Evolutionary conservation across 148 eudicot species (phyloP).

Genomic region (Oxyria digyna): DNA sequence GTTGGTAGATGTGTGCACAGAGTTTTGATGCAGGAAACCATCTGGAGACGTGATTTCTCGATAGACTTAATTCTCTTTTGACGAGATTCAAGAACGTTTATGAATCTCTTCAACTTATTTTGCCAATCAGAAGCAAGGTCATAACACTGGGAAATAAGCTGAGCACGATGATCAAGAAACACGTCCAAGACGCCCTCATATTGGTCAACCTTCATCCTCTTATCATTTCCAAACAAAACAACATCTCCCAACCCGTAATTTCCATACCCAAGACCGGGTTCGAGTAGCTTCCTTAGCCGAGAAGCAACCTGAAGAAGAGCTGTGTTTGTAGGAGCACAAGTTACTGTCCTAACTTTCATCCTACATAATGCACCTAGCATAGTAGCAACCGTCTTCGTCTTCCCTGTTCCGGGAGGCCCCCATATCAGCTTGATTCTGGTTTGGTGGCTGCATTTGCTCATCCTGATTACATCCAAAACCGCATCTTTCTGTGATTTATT

Average conservation of each 20-base stretch:
- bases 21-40: constrained; percentile 14
- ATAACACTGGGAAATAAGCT: constrained; percentile 18
- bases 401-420: constrained; percentile 70
- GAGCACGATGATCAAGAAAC: constrained; percentile 36
- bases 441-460: constrained; percentile 25
- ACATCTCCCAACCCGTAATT: constrained; percentile 51
- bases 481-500: constrained; percentile 34
- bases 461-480: constrained; percentile 23
- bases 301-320: constrained; percentile 31
- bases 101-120: constrained; percentile 21
- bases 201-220: constrained; percentile 41
- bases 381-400: constrained; percentile 43
- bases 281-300: constrained; percentile 17
- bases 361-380: constrained; percentile 19
- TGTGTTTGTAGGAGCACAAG: constrained; percentile 55
- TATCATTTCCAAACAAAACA: constrained; percentile 51
- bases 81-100: constrained; percentile 30
- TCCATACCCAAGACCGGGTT: background rate
- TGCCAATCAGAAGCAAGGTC: too few species aligned
- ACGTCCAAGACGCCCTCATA: constrained; percentile 28
- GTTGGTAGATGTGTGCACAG: constrained; percentile 42
- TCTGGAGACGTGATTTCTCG: constrained; percentile 9
- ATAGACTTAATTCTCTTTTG: constrained; percentile 19
- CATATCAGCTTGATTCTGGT: constrained; percentile 40
- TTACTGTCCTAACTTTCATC: constrained; percentile 23